These are phyloP conservation scores for Avena atlantica DNA, from an alignment of 176 grass and related monocot genomes.

Conservation along the genomic window DNA sequence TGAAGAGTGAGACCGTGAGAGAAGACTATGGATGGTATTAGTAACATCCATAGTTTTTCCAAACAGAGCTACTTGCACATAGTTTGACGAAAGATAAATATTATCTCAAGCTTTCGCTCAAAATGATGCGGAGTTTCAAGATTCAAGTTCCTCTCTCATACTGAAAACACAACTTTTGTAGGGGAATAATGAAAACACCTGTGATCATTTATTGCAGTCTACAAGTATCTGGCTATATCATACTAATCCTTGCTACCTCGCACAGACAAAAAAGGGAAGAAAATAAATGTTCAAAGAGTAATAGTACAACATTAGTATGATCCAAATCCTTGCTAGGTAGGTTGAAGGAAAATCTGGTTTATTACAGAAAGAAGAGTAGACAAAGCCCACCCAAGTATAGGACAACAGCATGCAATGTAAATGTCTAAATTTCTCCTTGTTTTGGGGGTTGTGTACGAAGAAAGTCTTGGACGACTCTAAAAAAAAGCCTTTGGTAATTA, in stretches of 20 bases:
- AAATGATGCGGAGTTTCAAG: background rate
- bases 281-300: background rate
- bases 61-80: background rate
- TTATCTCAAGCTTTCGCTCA: background rate
- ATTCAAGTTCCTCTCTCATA: constrained; percentile 11
- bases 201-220: background rate
- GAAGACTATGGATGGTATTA: background rate
- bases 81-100: background rate
- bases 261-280: background rate
- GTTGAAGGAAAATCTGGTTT: background rate
- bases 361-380: background rate
- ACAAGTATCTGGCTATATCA: background rate
- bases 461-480: background rate
- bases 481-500: no score
- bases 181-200: background rate
- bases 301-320: no score
- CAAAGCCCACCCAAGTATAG: background rate
- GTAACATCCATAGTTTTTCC: background rate
- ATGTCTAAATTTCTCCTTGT: background rate
- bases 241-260: background rate
- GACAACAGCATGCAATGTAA: background rate
- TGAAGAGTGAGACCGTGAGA: background rate
- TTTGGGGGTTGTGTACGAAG: background rate
- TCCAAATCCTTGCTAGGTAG: background rate
- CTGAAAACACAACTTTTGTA: background rate